phyloP scores from a whole-genome alignment of 352 stramenopile species.

The Phytophthora tentaculata region DNA sequence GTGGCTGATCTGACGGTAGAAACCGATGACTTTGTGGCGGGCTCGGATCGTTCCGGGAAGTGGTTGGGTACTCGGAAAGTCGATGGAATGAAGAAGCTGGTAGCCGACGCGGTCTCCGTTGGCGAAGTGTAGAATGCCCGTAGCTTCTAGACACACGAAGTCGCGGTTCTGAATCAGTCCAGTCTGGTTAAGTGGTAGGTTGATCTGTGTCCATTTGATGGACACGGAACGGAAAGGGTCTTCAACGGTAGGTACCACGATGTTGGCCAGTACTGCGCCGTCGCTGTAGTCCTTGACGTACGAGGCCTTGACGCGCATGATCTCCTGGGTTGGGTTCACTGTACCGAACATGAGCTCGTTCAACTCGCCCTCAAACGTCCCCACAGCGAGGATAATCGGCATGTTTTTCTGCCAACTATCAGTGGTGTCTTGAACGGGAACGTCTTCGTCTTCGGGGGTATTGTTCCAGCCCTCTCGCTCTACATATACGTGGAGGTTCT shows the following conservation, averaged over 20 bases:
- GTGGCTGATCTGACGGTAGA: conserved; percentile 41
- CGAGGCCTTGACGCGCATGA: conserved; percentile 58
- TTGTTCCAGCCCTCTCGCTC: conserved; percentile 29
- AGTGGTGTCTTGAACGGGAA: not conserved
- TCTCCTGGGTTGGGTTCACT: conserved; percentile 46
- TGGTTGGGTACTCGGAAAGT: conserved; percentile 36
- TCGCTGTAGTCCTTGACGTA: conserved; percentile 56
- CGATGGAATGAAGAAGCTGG: conserved; percentile 60
- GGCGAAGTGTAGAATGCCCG: conserved; percentile 42
- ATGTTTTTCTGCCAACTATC: conserved; percentile 36
- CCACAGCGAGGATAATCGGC: conserved; percentile 49
- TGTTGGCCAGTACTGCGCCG: conserved; percentile 43
- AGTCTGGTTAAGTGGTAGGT: conserved; percentile 35
- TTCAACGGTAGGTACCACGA: conserved; percentile 35
- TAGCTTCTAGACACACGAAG: conserved; percentile 60
- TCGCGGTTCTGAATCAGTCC: conserved; percentile 61
- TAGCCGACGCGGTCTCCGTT: conserved; percentile 59
- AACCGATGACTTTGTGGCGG: conserved; percentile 47
- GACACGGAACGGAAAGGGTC: conserved; percentile 52
- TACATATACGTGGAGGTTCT: conserved; percentile 38
- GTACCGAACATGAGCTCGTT: conserved; percentile 72
- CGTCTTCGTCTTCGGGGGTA: conserved; percentile 4
- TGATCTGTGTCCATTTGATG: conserved; percentile 54
- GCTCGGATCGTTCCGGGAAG: conserved; percentile 39
- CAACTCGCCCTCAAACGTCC: conserved; percentile 49